These are phyloP conservation scores for Paramecium primaurelia DNA, from an alignment of 73 alveolate species.

Conservation along the genomic window DNA sequence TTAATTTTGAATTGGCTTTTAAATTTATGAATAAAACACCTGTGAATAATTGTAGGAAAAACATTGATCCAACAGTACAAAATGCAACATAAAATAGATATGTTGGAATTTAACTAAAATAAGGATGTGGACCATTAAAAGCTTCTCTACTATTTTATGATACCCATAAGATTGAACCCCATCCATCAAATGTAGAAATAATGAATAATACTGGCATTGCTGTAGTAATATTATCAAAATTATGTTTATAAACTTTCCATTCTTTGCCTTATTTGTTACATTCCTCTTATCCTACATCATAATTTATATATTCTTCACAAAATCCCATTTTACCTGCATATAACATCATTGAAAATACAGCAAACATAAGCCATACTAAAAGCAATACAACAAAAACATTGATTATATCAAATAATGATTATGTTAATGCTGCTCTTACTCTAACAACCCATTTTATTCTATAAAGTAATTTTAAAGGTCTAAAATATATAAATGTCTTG, in stretches of 20 bases:
- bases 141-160: slow-evolving; percentile 14
- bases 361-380: neutral
- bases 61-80: slow-evolving; percentile 26
- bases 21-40: neutral
- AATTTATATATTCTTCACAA: neutral
- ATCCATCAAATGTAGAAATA: slow-evolving; percentile 27
- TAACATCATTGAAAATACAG: neutral
- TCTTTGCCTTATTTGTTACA: neutral
- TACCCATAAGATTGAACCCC: slow-evolving; percentile 1
- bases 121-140: neutral
- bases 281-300: neutral
- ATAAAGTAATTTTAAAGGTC: neutral
- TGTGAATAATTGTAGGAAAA: neutral
- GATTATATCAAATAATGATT: slow-evolving; percentile 8
- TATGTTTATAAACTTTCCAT: slow-evolving; percentile 1
- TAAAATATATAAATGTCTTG: neutral
- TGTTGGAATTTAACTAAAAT: neutral
- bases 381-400: neutral
- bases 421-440: neutral
- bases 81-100: neutral
- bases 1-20: neutral
- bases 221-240: slow-evolving; percentile 16
- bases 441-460: neutral
- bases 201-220: neutral
- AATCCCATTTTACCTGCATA: neutral